Evolutionary conservation across 495 filamentous ascomycete genomes (phyloP).

Genomic region (Aspergillus coremiiformis): DNA sequence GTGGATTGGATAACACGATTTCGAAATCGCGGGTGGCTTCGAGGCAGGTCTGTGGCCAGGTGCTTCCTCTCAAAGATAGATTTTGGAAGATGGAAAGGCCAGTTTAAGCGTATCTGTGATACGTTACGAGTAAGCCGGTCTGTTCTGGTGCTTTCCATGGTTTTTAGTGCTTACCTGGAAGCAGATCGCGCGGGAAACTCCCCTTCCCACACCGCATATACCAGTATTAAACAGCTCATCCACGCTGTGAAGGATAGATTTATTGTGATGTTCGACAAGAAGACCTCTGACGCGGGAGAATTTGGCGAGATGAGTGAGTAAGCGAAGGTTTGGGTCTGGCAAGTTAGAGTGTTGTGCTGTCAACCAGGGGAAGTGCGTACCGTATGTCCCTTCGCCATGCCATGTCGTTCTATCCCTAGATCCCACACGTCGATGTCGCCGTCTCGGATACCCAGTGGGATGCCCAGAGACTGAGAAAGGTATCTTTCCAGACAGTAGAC

Average conservation of each 20-base stretch:
- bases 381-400: constrained; percentile 10
- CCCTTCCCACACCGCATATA: constrained; percentile 39
- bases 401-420: constrained; percentile 32
- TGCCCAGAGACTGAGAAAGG: constrained; percentile 41
- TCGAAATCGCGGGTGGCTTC: constrained; percentile 35
- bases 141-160: too few relatives aligned
- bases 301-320: constrained; percentile 34
- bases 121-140: background rate
- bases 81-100: constrained; percentile 29
- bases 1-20: constrained; percentile 23
- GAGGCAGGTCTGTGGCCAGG: constrained; percentile 38
- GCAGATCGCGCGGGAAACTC: constrained; percentile 26
- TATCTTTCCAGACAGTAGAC: constrained; percentile 45
- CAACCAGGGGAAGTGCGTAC: background rate
- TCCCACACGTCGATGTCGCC: constrained; percentile 49
- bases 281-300: constrained; percentile 37
- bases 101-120: constrained; percentile 25
- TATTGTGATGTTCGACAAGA: constrained; percentile 41
- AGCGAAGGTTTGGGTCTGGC: constrained; percentile 20
- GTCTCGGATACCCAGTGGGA: constrained; percentile 44
- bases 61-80: constrained; percentile 28
- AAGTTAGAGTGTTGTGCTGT: background rate
- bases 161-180: constrained; percentile 3
- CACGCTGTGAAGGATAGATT: constrained; percentile 38
- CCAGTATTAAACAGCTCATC: constrained; percentile 43